These are phyloP conservation scores for Teunomyces atbi DNA, from an alignment of 805 yeast genomes.

Conservation along the genomic window DNA sequence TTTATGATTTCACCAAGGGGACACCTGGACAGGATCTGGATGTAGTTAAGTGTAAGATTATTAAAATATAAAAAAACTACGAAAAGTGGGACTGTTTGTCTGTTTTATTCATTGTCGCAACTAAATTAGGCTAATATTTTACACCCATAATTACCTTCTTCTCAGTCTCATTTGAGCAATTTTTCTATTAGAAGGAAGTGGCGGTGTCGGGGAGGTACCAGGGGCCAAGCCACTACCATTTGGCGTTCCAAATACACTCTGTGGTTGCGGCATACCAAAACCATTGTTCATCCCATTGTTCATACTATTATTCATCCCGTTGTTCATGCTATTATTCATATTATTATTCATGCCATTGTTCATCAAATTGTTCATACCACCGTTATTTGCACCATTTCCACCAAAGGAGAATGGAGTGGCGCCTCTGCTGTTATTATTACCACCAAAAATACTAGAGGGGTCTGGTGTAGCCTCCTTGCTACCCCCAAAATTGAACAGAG, in stretches of 20 bases:
- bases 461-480: conserved; percentile 29
- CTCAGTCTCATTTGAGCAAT: conserved; percentile 37
- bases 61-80: conserved; percentile 23
- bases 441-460: conserved; percentile 32
- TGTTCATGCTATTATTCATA: not conserved
- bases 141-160: conserved; percentile 15
- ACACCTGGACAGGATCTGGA: conserved; percentile 65
- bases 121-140: no score
- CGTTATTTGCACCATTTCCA: conserved; percentile 4
- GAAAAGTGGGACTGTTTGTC: no score
- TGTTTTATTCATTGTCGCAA: no score
- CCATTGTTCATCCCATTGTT: not conserved
- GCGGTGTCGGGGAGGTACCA: conserved; percentile 16
- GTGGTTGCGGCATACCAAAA: conserved; percentile 3
- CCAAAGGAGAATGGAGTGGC: conserved; percentile 14
- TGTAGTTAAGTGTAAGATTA: conserved; percentile 64
- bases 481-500: conserved; percentile 1
- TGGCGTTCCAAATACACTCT: not conserved
- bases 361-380: not conserved
- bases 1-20: conserved; percentile 88
- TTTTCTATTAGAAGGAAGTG: conserved; percentile 22
- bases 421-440: conserved; percentile 5
- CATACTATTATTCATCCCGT: not conserved
- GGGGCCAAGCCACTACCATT: not conserved
- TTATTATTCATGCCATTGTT: not conserved